Base-by-base conservation (phyloP, 1,139 yeast genomes). In the Maudiozyma humilis region DNA sequence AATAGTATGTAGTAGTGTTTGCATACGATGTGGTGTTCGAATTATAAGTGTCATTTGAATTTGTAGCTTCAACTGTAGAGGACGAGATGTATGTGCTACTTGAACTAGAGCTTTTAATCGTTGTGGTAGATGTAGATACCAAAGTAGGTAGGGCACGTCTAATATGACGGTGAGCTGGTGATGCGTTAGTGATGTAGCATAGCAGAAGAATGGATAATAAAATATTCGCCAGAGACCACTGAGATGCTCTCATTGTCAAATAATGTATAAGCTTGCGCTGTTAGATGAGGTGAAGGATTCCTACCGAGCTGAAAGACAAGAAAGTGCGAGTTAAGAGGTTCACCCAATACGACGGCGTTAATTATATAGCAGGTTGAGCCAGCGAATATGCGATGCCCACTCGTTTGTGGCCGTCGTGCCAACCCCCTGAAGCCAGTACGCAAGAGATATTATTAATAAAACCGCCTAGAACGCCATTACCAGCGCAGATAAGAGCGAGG, bases 121-220 rank as follows among this genome's bases (percentile, higher is more conserved):
- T 39, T 3, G 36, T 23, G 17, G 35, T 16, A 15, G 41, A 32
- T 3, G 36, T 32, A 12, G 41, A 19, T 8, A 15, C 32, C 15
- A 39, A 8, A 13, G 25, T 25, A 8, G 41, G 41, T 32, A 39
- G 33, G 14, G 15, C 35, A 32, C 41, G 32, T 16, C 18, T 37
- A 17, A 20, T n/a, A 35, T 18, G 16, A 15, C 15, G 33, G 19
- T 34, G 31, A 20, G 40, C 40, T 15, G 40, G 40, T 2, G 40
- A 37, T 12, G 40, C 40, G 30, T 30, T 16, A 12, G 30, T 30
- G 13, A 37, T 4, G 8, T 23, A 10, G 27, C 27, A 23, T 6
- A 23, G 10, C 10, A 23, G 10, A 6, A 23, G 10, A 23, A 23
- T 23, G 27, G 8, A 23, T 23, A 23, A 23, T 10, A 23, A 6